These are phyloP conservation scores for Ceratobasidium sp. DNA, from an alignment of 1,284 basidiomycete genomes.

Conservation along the genomic window DNA sequence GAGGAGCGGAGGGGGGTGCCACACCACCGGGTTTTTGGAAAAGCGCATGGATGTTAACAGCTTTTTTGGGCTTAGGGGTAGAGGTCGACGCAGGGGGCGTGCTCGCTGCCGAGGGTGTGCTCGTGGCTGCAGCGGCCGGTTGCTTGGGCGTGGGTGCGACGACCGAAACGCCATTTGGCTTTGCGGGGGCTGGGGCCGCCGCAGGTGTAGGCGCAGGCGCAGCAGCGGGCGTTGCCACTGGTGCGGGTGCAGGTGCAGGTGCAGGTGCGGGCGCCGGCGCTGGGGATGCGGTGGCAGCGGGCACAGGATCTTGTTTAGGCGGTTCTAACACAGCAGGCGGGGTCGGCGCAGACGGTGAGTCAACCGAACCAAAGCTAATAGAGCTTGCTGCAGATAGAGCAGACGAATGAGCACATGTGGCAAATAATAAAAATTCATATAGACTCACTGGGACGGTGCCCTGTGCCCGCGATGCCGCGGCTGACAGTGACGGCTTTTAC, in stretches of 20 bases:
- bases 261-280: not conserved
- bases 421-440: not conserved
- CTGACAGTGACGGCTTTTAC: slow-evolving; percentile 26
- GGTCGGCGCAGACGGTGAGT: slow-evolving; percentile 5
- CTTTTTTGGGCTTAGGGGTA: slow-evolving; percentile 24
- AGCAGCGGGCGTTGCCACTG: slow-evolving; percentile 27
- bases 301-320: not conserved
- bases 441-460: slow-evolving; percentile 23
- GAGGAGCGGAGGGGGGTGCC: slow-evolving; percentile 41
- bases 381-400: slow-evolving; percentile 7
- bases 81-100: slow-evolving; percentile 32
- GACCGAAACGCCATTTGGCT: slow-evolving; percentile 46
- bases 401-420: too few species aligned
- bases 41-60: slow-evolving; percentile 55
- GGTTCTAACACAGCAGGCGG: too few species aligned
- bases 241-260: not conserved
- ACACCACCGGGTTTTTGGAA: slow-evolving; percentile 49
- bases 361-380: slow-evolving; percentile 38
- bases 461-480: slow-evolving; percentile 27
- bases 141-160: slow-evolving; percentile 50
- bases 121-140: slow-evolving; percentile 42
- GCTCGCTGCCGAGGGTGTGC: slow-evolving; percentile 9
- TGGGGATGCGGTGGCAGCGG: not conserved
- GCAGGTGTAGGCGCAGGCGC: slow-evolving; percentile 1
- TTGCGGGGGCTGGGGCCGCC: slow-evolving; percentile 28